These are phyloP conservation scores for Lepidium sativum DNA, from an alignment of 345 rosid genomes.

Conservation along the genomic window DNA sequence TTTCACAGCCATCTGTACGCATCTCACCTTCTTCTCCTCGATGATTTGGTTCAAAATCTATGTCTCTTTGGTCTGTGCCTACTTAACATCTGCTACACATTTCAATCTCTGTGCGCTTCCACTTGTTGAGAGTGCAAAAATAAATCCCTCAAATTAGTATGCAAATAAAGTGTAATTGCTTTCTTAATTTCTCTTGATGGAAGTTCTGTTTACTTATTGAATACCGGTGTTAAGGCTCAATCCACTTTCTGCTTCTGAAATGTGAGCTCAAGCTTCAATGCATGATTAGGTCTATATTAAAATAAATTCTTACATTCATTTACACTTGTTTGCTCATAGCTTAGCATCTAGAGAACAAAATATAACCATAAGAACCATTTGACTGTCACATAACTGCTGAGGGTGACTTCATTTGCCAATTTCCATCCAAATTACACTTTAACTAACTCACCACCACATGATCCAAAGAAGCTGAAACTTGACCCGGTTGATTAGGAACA, in stretches of 20 bases:
- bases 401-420: too few species aligned
- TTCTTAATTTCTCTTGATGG: neutral
- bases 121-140: too few species aligned
- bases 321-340: conserved; percentile 13
- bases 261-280: conserved; percentile 11
- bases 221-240: too few species aligned
- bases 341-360: neutral
- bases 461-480: too few species aligned
- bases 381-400: neutral
- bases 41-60: conserved; percentile 53
- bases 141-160: too few species aligned
- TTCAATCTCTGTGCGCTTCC: too few species aligned
- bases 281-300: neutral
- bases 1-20: conserved; percentile 44
- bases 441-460: too few species aligned
- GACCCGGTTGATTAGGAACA: too few species aligned
- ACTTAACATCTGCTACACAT: too few species aligned
- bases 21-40: conserved; percentile 57
- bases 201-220: neutral
- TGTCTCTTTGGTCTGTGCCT: conserved; percentile 54
- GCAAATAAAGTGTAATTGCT: too few species aligned
- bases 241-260: neutral
- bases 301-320: neutral
- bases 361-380: neutral
- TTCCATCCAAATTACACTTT: too few species aligned